These are phyloP conservation scores for Russula olivacea DNA, from an alignment of 768 basidiomycete species.

Conservation along the genomic window DNA sequence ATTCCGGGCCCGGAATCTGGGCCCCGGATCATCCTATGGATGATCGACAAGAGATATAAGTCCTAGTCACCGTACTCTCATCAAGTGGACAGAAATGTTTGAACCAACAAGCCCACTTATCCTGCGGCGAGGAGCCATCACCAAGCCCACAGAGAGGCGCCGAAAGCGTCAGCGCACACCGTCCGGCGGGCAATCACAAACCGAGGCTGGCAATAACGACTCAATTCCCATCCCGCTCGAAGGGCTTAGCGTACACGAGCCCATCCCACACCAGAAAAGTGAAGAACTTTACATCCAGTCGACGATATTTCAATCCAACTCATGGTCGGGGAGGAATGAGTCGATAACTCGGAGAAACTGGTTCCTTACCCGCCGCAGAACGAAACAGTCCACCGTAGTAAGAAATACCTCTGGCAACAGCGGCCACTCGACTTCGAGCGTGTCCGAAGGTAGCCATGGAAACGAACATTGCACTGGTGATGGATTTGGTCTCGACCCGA, in stretches of 20 bases:
- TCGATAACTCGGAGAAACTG: not conserved
- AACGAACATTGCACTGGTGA: not conserved
- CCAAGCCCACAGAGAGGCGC: constrained; percentile 26
- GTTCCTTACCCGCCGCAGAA: not conserved
- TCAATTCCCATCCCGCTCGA: not conserved
- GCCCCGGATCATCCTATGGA: no score
- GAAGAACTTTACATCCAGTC: not conserved
- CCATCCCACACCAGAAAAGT: not conserved
- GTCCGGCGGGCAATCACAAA: not conserved
- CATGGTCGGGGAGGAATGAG: not conserved
- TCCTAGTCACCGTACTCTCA: constrained; percentile 36
- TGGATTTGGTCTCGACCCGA: not conserved
- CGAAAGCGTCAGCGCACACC: not conserved
- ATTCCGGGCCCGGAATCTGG: no score
- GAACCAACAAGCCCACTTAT: constrained; percentile 41
- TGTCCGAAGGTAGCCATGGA: not conserved
- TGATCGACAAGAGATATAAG: no score
- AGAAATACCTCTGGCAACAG: not conserved
- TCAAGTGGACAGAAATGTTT: constrained; percentile 53
- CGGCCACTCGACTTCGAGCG: not conserved
- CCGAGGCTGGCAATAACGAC: not conserved
- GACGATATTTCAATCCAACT: not conserved
- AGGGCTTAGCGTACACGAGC: not conserved
- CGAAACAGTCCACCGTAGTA: not conserved
- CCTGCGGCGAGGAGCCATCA: constrained; percentile 34